A percentile compares a stretch with the other conserved stretches of the same genome.
These are phyloP conservation scores for Kuraishia capsulata DNA, from an alignment of 805 yeast species.

Conservation along the genomic window DNA sequence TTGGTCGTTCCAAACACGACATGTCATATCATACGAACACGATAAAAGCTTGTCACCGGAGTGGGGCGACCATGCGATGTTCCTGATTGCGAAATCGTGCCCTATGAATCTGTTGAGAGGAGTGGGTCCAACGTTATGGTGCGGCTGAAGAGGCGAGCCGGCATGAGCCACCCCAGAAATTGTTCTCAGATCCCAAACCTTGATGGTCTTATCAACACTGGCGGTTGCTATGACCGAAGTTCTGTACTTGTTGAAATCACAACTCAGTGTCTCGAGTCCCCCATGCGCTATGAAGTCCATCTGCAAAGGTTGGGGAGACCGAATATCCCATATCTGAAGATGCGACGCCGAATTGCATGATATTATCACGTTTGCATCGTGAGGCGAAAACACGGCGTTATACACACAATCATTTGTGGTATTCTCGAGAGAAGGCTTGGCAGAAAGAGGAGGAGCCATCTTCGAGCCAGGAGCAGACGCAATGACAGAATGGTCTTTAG, in stretches of 20 bases:
- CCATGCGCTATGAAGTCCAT: slow-evolving; percentile 62
- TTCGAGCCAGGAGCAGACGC: slow-evolving; percentile 7
- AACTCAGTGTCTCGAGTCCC: slow-evolving; percentile 69
- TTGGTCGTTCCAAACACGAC: slow-evolving; percentile 74
- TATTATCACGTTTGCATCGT: slow-evolving; percentile 59
- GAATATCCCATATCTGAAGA: slow-evolving; percentile 73
- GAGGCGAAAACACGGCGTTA: slow-evolving; percentile 77
- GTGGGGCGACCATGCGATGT: slow-evolving; percentile 88
- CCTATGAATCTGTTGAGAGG: slow-evolving; percentile 75
- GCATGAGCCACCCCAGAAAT: slow-evolving; percentile 30
- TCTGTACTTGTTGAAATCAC: slow-evolving; percentile 90
- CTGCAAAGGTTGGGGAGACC: slow-evolving; percentile 55
- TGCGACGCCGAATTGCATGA: slow-evolving; percentile 70
- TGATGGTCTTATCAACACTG: slow-evolving; percentile 81
- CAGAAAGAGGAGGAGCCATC: slow-evolving; percentile 23
- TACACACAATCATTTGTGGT: slow-evolving; percentile 55
- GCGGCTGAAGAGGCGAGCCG: slow-evolving; percentile 25
- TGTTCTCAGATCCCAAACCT: slow-evolving; percentile 86
- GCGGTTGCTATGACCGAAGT: slow-evolving; percentile 75
- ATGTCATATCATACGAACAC: slow-evolving; percentile 89
- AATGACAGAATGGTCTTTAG: slow-evolving; percentile 17
- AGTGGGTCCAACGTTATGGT: slow-evolving; percentile 44
- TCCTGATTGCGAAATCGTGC: slow-evolving; percentile 83
- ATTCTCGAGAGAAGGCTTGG: slow-evolving; percentile 22
- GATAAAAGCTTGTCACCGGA: slow-evolving; percentile 58